A percentile compares a stretch with the other conserved stretches of the same genome.
Evolutionary conservation across 139 green algal species (phyloP).

Genomic region (Picochlorum sp.): DNA sequence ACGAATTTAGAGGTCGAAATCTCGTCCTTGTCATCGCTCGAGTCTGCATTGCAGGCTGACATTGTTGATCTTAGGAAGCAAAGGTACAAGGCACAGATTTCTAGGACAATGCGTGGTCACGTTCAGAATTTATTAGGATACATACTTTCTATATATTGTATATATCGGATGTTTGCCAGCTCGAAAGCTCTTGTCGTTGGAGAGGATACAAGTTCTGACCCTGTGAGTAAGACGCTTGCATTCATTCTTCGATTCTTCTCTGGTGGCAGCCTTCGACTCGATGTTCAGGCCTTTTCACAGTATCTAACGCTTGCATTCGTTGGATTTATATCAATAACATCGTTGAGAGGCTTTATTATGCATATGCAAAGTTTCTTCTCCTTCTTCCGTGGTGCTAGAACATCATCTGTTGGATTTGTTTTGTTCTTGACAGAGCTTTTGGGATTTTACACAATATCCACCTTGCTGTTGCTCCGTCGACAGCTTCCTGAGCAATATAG

Average conservation of each 20-base stretch:
- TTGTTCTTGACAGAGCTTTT: constrained; percentile 67
- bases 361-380: constrained; percentile 59
- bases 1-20: constrained; percentile 52
- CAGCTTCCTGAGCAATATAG: constrained; percentile 64
- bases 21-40: constrained; percentile 41
- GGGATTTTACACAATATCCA: constrained; percentile 74
- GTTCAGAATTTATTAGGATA: constrained; percentile 78
- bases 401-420: constrained; percentile 46
- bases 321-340: constrained; percentile 71
- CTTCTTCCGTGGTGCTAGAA: constrained; percentile 22
- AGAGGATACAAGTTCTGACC: constrained; percentile 69
- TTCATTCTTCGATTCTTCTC: constrained; percentile 49
- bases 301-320: constrained; percentile 84
- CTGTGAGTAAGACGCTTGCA: constrained; percentile 50
- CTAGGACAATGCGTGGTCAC: constrained; percentile 64
- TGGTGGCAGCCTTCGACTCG: constrained; percentile 41
- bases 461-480: constrained; percentile 73
- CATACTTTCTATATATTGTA: constrained; percentile 67
- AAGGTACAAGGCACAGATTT: constrained; percentile 53
- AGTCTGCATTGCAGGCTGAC: constrained; percentile 55
- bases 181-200: constrained; percentile 64
- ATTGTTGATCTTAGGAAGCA: constrained; percentile 63
- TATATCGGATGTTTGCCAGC: constrained; percentile 59
- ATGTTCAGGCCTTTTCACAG: constrained; percentile 48
- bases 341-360: constrained; percentile 72